Percentiles rank a stretch among this genome's conserved stretches.
phyloP scores from a whole-genome alignment of 2,329 filamentous ascomycete genomes.

The Aureobasidium sp. region DNA sequence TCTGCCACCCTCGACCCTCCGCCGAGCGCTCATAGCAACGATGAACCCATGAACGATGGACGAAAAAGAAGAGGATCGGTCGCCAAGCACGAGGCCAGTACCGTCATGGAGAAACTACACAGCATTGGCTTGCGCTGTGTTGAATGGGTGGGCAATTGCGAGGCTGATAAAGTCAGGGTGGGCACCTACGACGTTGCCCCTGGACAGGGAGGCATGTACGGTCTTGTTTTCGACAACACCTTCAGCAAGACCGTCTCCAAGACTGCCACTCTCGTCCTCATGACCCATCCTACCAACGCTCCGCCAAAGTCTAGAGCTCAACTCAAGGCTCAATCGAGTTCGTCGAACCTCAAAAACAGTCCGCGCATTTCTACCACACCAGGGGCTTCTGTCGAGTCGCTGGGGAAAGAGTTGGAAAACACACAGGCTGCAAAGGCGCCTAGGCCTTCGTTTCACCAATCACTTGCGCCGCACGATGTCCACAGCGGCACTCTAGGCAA shows the following conservation, averaged over 20 bases:
- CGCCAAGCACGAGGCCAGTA: slow-evolving; percentile 42
- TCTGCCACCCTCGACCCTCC: slow-evolving; percentile 31
- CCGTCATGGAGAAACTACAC: slow-evolving; percentile 58
- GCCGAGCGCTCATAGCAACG: slow-evolving; percentile 34
- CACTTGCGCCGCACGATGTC: slow-evolving; percentile 42
- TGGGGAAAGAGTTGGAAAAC: background rate
- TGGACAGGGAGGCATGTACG: slow-evolving; percentile 84
- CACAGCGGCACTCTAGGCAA: slow-evolving; percentile 84
- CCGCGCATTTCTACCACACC: slow-evolving; percentile 30
- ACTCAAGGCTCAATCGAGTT: slow-evolving; percentile 47
- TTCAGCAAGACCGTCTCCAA: slow-evolving; percentile 95
- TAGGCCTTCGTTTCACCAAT: background rate
- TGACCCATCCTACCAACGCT: slow-evolving; percentile 81
- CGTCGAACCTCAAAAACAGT: slow-evolving; percentile 31
- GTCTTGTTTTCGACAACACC: slow-evolving; percentile 95
- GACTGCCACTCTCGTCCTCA: slow-evolving; percentile 85
- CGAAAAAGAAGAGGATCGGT: slow-evolving; percentile 25
- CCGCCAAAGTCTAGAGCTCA: slow-evolving; percentile 67
- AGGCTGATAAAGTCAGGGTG: slow-evolving; percentile 89
- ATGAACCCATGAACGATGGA: slow-evolving; percentile 49
- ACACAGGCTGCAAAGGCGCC: background rate
- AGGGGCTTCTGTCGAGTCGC: background rate
- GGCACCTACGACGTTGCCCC: slow-evolving; percentile 72
- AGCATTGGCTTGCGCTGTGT: slow-evolving; percentile 54
- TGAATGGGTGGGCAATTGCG: slow-evolving; percentile 85